A percentile compares a stretch with the other conserved stretches of the same genome.
phyloP scores from a whole-genome alignment of 1,284 basidiomycete species.

The Ustilago nuda region DNA sequence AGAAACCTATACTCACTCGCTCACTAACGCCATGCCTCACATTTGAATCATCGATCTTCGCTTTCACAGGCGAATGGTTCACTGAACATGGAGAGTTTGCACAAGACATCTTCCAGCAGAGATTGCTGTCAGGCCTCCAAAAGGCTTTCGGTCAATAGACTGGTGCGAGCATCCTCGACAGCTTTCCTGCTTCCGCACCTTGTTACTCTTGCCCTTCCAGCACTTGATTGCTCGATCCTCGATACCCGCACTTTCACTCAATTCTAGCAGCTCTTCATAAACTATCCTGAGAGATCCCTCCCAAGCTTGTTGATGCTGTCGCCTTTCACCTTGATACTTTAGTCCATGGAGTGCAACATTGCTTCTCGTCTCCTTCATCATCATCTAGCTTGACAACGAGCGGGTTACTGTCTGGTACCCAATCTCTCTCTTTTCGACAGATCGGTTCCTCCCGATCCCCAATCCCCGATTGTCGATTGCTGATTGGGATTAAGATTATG shows the following conservation, averaged over 20 bases:
- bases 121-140: conserved; percentile 54
- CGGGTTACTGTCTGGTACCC: no score
- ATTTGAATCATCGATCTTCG: neutral
- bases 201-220: neutral
- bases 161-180: no score
- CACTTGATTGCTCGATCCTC: conserved; percentile 4
- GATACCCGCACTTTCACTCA: conserved; percentile 12
- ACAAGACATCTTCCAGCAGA: conserved; percentile 56
- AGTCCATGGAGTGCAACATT: neutral
- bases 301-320: neutral
- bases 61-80: conserved; percentile 65
- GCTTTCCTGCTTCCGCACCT: neutral
- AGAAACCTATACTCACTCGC: neutral
- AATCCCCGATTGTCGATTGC: no score
- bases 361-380: neutral
- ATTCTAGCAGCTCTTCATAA: neutral
- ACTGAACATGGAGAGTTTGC: conserved; percentile 66
- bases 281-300: neutral
- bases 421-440: no score
- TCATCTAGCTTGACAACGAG: neutral
- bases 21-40: neutral
- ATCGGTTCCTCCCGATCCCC: no score
- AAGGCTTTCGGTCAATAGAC: conserved; percentile 50
- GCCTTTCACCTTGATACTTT: neutral
- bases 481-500: no score